Evolutionary conservation across 208 protist species (phyloP).

Genomic region (Endotrypanum monterogeii): DNA sequence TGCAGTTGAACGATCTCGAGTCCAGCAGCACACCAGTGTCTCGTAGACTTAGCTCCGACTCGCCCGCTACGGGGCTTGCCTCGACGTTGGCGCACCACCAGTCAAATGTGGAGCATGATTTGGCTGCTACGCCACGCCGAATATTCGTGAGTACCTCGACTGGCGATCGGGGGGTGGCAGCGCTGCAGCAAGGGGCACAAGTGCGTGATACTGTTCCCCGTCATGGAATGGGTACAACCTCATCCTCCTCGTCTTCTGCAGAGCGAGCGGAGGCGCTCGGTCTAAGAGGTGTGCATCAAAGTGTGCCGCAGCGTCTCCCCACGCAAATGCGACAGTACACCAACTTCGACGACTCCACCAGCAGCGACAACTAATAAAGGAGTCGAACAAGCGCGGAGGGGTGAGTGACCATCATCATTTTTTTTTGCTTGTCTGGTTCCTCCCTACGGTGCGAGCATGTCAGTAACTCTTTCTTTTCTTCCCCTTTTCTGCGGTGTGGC

Average conservation of each 20-base stretch:
- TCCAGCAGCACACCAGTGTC: not conserved
- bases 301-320: constrained; percentile 8
- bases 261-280: constrained; percentile 23
- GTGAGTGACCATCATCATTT: not conserved
- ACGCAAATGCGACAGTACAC: constrained; percentile 26
- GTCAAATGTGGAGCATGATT: constrained; percentile 7
- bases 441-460: not conserved
- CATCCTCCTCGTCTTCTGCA: constrained; percentile 47
- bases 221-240: constrained; percentile 48
- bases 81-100: constrained; percentile 15
- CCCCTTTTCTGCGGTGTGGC: not conserved
- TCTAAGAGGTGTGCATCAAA: constrained; percentile 5
- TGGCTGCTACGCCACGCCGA: constrained; percentile 38
- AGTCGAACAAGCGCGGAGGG: not conserved
- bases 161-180: constrained; percentile 11
- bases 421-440: too few species aligned
- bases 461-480: not conserved
- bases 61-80: not conserved
- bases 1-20: constrained; percentile 16
- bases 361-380: constrained; percentile 17
- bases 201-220: constrained; percentile 31
- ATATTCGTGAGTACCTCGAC: constrained; percentile 32
- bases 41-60: not conserved
- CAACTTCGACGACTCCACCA: constrained; percentile 42
- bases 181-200: constrained; percentile 24